Conservation (phyloP, 2,329 filamentous ascomycete genomes). For the Bimuria novae-zelandiae region DNA sequence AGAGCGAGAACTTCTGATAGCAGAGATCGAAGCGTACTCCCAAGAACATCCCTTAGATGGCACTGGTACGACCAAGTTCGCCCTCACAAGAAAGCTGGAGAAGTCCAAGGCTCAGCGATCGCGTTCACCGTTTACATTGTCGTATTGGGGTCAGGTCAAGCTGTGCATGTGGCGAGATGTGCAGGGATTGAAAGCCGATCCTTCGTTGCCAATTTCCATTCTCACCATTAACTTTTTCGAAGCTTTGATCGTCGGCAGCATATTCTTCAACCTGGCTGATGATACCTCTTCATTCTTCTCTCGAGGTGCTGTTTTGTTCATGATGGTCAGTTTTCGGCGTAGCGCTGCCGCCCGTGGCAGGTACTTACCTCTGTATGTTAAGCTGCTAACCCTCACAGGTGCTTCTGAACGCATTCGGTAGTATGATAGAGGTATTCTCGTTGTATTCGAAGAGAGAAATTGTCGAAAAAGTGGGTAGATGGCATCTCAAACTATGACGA, state of each 20-base stretch:
- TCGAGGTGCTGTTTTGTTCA: constrained; percentile 78
- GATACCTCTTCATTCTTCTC: constrained; percentile 77
- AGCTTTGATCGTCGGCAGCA: constrained; percentile 75
- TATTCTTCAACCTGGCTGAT: constrained; percentile 75
- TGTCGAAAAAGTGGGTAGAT: constrained; percentile 76
- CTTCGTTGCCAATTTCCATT: constrained; percentile 70
- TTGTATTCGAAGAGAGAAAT: constrained; percentile 88
- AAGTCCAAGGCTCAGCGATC: constrained; percentile 57
- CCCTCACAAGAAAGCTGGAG: constrained; percentile 46
- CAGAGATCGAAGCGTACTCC: constrained; percentile 53
- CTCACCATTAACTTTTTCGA: constrained; percentile 74
- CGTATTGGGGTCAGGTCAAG: constrained; percentile 72
- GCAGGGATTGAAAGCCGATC: constrained; percentile 75
- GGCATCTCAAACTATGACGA: not conserved
- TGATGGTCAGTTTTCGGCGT: constrained; percentile 51
- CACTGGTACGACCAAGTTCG: constrained; percentile 41
- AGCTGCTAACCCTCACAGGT: constrained; percentile 74
- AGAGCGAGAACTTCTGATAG: constrained; percentile 50
- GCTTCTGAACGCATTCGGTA: constrained; percentile 82
- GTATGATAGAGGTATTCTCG: constrained; percentile 80
- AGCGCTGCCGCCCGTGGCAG: too few relatives aligned
- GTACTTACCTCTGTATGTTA: too few relatives aligned
- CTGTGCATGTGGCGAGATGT: constrained; percentile 84
- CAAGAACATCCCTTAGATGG: constrained; percentile 51
- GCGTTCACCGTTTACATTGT: constrained; percentile 82